phyloP scores from a whole-genome alignment of 2,329 filamentous ascomycete genomes.

The Juglanconis sp. region DNA sequence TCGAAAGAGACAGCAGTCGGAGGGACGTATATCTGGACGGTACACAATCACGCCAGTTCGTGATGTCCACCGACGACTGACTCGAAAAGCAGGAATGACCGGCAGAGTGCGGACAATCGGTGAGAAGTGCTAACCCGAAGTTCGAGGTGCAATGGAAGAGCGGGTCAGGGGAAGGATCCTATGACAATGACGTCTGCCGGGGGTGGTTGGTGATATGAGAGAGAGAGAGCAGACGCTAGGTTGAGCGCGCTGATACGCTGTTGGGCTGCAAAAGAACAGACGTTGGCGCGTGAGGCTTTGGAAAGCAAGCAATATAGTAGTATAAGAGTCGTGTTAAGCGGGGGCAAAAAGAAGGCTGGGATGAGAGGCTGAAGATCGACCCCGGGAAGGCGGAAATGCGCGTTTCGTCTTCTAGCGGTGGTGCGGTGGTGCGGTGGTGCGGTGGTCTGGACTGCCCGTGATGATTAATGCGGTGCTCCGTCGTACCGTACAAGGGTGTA shows the following conservation, averaged over 20 bases:
- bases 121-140: constrained; percentile 11
- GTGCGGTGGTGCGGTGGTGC: background rate
- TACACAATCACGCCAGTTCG: background rate
- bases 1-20: constrained; percentile 9
- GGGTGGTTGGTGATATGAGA: background rate
- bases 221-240: constrained; percentile 2
- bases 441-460: background rate
- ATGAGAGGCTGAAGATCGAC: background rate
- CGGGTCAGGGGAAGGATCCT: constrained; percentile 17
- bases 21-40: constrained; percentile 7
- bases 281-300: constrained; percentile 2
- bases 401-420: background rate
- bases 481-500: background rate
- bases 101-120: constrained; percentile 6
- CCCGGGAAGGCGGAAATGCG: background rate
- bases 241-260: constrained; percentile 8
- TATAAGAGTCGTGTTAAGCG: constrained; percentile 6
- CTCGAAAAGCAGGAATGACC: background rate
- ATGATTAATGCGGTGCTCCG: background rate
- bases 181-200: constrained; percentile 18
- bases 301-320: background rate
- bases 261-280: constrained; percentile 1
- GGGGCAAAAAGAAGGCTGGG: constrained; percentile 12
- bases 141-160: constrained; percentile 8
- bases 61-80: constrained; percentile 3